Evolutionary conservation across 495 filamentous ascomycete species (phyloP).

Genomic region (Aspergillus asperescens): DNA sequence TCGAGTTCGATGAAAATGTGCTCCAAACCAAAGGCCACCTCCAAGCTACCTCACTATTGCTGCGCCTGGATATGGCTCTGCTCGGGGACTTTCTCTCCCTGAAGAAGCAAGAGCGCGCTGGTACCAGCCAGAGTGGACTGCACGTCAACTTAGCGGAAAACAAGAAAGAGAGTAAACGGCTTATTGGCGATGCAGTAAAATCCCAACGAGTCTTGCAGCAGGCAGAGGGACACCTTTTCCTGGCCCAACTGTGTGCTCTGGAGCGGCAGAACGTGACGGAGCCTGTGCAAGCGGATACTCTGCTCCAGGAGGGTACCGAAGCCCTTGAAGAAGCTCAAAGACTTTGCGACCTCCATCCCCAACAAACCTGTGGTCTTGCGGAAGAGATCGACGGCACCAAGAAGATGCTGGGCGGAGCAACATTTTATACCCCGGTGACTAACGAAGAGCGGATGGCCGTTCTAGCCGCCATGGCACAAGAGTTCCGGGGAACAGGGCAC

Average conservation of each 20-base stretch:
- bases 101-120: neutral
- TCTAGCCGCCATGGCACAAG: slow-evolving; percentile 46
- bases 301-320: slow-evolving; percentile 20
- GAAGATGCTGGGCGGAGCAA: slow-evolving; percentile 16
- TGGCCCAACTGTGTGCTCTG: slow-evolving; percentile 31
- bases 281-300: slow-evolving; percentile 10
- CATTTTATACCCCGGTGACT: slow-evolving; percentile 41
- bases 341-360: slow-evolving; percentile 1
- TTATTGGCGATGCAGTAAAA: slow-evolving; percentile 15
- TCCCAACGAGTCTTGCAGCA: slow-evolving; percentile 18
- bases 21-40: slow-evolving; percentile 47
- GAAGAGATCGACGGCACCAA: slow-evolving; percentile 15
- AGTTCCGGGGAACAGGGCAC: slow-evolving; percentile 54
- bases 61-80: slow-evolving; percentile 53
- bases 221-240: slow-evolving; percentile 34
- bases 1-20: slow-evolving; percentile 42
- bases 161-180: slow-evolving; percentile 24
- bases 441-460: slow-evolving; percentile 44
- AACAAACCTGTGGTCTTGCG: slow-evolving; percentile 7
- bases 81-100: slow-evolving; percentile 50
- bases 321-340: slow-evolving; percentile 26
- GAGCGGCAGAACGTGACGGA: slow-evolving; percentile 21
- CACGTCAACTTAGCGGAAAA: slow-evolving; percentile 35
- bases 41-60: slow-evolving; percentile 46
- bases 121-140: neutral